phyloP scores from a whole-genome alignment of 2,329 filamentous ascomycete genomes.

The Clonostachys byssicola region DNA sequence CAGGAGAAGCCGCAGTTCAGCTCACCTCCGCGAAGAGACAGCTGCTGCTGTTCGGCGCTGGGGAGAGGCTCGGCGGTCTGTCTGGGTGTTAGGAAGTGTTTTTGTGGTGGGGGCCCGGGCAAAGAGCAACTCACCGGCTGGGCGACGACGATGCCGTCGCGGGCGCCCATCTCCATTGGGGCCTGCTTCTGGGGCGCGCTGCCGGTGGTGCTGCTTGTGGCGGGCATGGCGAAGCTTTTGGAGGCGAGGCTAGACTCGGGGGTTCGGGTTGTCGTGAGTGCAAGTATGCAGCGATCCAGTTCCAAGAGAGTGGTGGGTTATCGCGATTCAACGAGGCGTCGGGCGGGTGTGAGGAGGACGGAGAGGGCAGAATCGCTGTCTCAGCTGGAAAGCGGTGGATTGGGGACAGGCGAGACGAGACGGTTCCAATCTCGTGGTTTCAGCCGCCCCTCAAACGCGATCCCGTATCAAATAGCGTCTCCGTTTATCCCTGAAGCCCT shows the following conservation, averaged over 20 bases:
- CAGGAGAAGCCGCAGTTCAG: constrained; percentile 17
- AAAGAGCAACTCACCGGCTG: constrained; percentile 5
- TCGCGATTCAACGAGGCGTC: too few species aligned
- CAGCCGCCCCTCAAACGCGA: too few species aligned
- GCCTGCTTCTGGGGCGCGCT: constrained; percentile 2
- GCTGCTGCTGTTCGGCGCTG: constrained; percentile 14
- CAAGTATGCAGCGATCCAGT: background rate
- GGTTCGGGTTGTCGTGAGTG: too few species aligned
- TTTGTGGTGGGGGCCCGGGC: background rate
- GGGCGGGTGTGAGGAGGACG: too few species aligned
- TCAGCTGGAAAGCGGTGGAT: too few species aligned
- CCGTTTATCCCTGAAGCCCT: too few species aligned
- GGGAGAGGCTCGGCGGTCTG: constrained; percentile 1
- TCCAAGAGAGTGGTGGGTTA: background rate
- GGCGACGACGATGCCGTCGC: background rate
- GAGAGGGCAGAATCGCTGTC: too few species aligned
- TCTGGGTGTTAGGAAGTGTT: background rate
- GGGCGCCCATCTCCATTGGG: constrained; percentile 1
- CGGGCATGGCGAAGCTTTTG: background rate
- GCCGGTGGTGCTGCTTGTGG: background rate
- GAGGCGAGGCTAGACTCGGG: too few species aligned
- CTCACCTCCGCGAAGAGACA: constrained; percentile 17
- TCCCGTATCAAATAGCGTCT: too few species aligned
- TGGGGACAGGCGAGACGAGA: too few species aligned
- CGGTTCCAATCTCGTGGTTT: too few species aligned